Evolutionary conservation across 352 stramenopile species (phyloP).

Genomic region (Phytophthora boehmeriae): DNA sequence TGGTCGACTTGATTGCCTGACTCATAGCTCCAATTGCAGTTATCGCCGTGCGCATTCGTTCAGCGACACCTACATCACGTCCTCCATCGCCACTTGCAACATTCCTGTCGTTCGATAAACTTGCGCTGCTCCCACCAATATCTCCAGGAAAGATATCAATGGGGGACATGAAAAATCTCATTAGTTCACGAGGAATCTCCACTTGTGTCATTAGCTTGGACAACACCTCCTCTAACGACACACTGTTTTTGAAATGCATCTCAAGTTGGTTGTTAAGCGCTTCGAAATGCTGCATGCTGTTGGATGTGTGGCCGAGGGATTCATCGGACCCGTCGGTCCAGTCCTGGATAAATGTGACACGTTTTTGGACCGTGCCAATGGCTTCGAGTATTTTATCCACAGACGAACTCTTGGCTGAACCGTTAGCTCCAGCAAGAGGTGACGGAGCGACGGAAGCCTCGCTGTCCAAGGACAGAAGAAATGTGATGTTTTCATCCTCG

Average conservation of each 20-base stretch:
- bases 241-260: constrained; percentile 82
- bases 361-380: constrained; percentile 55
- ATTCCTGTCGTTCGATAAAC: constrained; percentile 7
- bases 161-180: constrained; percentile 57
- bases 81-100: constrained; percentile 4
- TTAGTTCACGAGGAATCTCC: constrained; percentile 60
- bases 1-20: constrained; percentile 62
- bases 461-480: constrained; percentile 70
- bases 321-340: constrained; percentile 74
- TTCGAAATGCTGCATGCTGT: constrained; percentile 81
- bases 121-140: constrained; percentile 13
- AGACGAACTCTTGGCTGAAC: constrained; percentile 20
- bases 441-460: constrained; percentile 17
- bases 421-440: background rate
- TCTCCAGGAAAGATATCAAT: constrained; percentile 58
- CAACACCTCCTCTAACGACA: constrained; percentile 62
- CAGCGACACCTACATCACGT: constrained; percentile 28
- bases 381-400: constrained; percentile 67
- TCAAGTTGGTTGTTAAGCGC: constrained; percentile 82
- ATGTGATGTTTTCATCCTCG: constrained; percentile 80
- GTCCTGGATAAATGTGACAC: constrained; percentile 46
- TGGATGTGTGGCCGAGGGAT: constrained; percentile 59
- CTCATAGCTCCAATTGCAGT: constrained; percentile 52
- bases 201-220: constrained; percentile 53
- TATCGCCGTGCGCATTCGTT: constrained; percentile 43